Evolutionary conservation across 2,329 filamentous ascomycete species (phyloP), one percentile per base, ranked within the genome.

Genomic region (Colletotrichum sp.): DNA sequence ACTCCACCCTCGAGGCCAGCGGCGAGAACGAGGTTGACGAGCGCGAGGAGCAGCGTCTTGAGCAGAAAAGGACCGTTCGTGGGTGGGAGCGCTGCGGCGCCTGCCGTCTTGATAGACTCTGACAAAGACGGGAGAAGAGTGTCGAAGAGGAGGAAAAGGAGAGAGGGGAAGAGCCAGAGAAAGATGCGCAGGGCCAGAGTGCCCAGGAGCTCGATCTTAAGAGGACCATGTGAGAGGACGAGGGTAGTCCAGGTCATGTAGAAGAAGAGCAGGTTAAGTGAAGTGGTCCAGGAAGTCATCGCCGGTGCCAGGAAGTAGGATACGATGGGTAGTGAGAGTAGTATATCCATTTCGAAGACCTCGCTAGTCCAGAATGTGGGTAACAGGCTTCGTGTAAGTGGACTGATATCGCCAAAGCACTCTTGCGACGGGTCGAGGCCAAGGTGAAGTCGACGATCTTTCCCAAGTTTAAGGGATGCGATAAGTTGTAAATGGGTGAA

Each of bases 161-260:
- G 82, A 0, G 95, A 94, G 0, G 96, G 96, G 0, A 94, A 69
- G 4, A 97, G 86, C 85, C 93, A 98, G 80, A 96, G 92, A 6
- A 94, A 78, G 12, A 93, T 74, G 57, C 94, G 93, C 65, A 96
- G 87, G 28, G 91, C 90, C 7, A 95, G 83, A 0, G 93, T 93
- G 71, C 93, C 94, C 68, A 94, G 87, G 2, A 97, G 83, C 83
- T 98, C 95, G 73, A 98, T 91, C 74, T 92, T 90, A 18, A 97
- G 87, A 0, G 94, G 92, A 1, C 93, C 89, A 80, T 98, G 94
- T 8, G 94, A 94, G 5, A 96, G 87, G 52, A 98, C 92, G 36
- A 98, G 89, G 0, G 95, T 96, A 8, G 92, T 92, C 96, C 96
- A 98, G 79, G 95, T 96, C 86, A 98, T 91, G 83, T 96, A 96